A percentile compares a stretch with the other conserved stretches of the same genome.
phyloP scores from a whole-genome alignment of 176 grass and related monocot species.

The Oryza meridionalis region DNA sequence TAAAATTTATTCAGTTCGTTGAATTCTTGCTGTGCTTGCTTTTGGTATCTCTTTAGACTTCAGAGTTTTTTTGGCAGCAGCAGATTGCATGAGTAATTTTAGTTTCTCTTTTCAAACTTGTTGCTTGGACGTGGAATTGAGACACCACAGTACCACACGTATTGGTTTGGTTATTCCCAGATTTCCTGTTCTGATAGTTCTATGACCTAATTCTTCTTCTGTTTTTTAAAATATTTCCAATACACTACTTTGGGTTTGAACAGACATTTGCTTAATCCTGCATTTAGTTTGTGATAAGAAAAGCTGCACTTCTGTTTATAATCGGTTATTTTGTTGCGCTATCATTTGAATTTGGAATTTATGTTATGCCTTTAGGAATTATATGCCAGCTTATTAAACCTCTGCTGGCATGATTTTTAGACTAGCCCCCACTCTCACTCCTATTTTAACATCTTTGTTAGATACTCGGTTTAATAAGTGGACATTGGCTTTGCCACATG shows the following conservation, averaged over 20 bases:
- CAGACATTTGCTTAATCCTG: not conserved
- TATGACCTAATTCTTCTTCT: not conserved
- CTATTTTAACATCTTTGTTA: not conserved
- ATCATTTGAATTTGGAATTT: not conserved
- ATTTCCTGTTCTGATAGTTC: not conserved
- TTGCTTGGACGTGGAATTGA: not conserved
- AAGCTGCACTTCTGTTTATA: not conserved
- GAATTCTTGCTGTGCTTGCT: conserved; percentile 7
- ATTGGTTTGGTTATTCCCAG: not conserved
- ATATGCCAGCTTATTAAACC: not conserved
- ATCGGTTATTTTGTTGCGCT: conserved; percentile 4
- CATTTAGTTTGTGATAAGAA: conserved; percentile 19
- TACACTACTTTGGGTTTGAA: not conserved
- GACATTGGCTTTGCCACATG: not conserved
- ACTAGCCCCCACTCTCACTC: not conserved
- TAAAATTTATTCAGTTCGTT: not conserved
- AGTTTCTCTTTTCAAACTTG: not conserved
- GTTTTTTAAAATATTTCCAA: not conserved
- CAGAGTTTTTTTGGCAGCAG: not conserved
- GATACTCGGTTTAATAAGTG: conserved; percentile 12
- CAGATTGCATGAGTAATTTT: not conserved
- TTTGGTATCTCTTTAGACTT: not conserved
- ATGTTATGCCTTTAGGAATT: conserved; percentile 2
- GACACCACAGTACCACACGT: not conserved
- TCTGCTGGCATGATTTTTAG: not conserved